Evolutionary conservation across 1,284 basidiomycete genomes (phyloP), one percentile per base, ranked within the genome.

Genomic region (Earliella scabrosa): DNA sequence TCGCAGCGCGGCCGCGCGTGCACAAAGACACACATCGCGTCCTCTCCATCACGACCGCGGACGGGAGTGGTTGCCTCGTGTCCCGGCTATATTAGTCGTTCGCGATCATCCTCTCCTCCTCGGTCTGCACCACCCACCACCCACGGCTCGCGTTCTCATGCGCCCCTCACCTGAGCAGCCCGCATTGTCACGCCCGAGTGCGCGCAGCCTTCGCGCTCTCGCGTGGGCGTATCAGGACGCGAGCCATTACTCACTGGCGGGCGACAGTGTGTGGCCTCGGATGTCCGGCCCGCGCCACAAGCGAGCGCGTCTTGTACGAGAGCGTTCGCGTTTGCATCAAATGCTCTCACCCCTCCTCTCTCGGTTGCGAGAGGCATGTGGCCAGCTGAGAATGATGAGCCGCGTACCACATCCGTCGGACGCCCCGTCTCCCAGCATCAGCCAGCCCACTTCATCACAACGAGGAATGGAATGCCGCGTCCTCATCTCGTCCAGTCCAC

Each of bases 301-400:
- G 14, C 32, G 20, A 7, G 20, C 40, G 40, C 13, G 31, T n/a
- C n/a, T n/a, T n/a, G n/a, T n/a, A n/a, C n/a, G n/a, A n/a, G n/a
- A n/a, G n/a, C 18, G 47, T 48, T 36, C 36, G 41, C 20, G 38
- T 20, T 32, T 35, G 34, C 50, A 51, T 50, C 58, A 54, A 49
- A 48, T 45, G 39, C 52, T 58, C 58, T 38, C 56, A 54, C 56
- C 40, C 56, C 53, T 38, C 51, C 40, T 29, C 52, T 43, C 48
- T 54, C 54, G 54, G 58, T 45, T 56, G 58, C 48, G 45, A 53
- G 43, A 48, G 52, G 58, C 58, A 60, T 55, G 56, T 60, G 58
- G 54, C 52, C 43, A 24, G 54, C 54, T 51, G 54, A 44, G 54
- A 53, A 54, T 44, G 48, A 49, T 48, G 58, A 60, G 41, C 51